phyloP scores from a whole-genome alignment of 805 yeast species.

The Barnettozyma californica region DNA sequence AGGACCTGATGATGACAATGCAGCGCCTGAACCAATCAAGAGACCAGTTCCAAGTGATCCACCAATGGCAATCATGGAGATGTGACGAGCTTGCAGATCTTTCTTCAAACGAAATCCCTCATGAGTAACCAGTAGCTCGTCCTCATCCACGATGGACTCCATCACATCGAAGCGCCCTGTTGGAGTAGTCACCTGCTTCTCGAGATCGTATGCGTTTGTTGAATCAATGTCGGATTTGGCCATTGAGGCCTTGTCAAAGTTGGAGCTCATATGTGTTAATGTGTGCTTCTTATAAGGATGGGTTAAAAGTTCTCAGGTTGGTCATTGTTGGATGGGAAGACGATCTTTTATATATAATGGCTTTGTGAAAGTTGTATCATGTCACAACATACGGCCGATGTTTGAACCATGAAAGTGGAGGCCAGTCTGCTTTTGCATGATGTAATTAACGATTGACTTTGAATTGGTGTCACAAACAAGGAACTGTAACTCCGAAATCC shows the following conservation, averaged over 20 bases:
- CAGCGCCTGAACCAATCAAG: constrained; percentile 69
- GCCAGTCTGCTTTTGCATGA: background rate
- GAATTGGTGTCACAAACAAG: no score
- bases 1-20: constrained; percentile 69
- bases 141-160: constrained; percentile 1
- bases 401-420: background rate
- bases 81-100: constrained; percentile 45
- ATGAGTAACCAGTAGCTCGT: constrained; percentile 3
- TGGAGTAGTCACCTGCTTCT: background rate
- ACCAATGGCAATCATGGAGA: constrained; percentile 74
- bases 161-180: background rate
- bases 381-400: background rate
- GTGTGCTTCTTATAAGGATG: background rate
- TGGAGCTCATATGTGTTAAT: background rate
- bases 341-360: background rate
- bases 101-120: constrained; percentile 13
- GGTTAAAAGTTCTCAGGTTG: background rate
- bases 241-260: background rate
- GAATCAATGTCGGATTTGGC: constrained; percentile 30
- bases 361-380: background rate
- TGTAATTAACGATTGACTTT: background rate
- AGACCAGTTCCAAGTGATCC: constrained; percentile 83
- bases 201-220: constrained; percentile 38
- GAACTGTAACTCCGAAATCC: background rate
- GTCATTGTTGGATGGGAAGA: background rate